A percentile compares a stretch with the other conserved stretches of the same genome.
These are phyloP conservation scores for Geotrichum carabidarum DNA, from an alignment of 1,139 yeast genomes.

Conservation along the genomic window DNA sequence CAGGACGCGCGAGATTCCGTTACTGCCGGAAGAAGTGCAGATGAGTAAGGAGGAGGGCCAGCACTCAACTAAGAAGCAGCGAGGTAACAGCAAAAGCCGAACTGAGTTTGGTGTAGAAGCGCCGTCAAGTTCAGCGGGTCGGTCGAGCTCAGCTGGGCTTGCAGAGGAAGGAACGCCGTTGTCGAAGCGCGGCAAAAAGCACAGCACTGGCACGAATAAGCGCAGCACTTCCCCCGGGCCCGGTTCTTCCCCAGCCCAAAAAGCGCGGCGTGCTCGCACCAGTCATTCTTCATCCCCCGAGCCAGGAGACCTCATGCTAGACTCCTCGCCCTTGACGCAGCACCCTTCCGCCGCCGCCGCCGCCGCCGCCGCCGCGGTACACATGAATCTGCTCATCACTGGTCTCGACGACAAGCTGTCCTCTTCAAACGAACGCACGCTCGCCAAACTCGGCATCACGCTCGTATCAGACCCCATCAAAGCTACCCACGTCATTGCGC, in stretches of 20 bases:
- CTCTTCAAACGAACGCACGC: constrained; percentile 36
- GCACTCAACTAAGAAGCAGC: neutral
- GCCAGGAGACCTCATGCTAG: neutral
- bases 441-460: constrained; percentile 30
- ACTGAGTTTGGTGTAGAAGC: neutral
- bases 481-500: constrained; percentile 52
- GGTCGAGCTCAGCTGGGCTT: too few relatives aligned
- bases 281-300: neutral
- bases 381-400: neutral
- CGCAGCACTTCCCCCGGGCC: too few relatives aligned
- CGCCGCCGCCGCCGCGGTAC: neutral
- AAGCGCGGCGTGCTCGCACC: neutral
- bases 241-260: neutral
- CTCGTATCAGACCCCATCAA: constrained; percentile 32
- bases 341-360: neutral
- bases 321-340: neutral
- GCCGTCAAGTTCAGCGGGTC: neutral
- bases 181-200: too few relatives aligned
- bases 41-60: neutral
- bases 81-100: neutral
- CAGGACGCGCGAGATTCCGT: constrained; percentile 18
- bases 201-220: too few relatives aligned
- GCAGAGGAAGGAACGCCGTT: too few relatives aligned
- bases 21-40: constrained; percentile 14
- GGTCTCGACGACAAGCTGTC: neutral